Base-by-base conservation (phyloP, 805 yeast species). In the Candida qinlingensis region DNA sequence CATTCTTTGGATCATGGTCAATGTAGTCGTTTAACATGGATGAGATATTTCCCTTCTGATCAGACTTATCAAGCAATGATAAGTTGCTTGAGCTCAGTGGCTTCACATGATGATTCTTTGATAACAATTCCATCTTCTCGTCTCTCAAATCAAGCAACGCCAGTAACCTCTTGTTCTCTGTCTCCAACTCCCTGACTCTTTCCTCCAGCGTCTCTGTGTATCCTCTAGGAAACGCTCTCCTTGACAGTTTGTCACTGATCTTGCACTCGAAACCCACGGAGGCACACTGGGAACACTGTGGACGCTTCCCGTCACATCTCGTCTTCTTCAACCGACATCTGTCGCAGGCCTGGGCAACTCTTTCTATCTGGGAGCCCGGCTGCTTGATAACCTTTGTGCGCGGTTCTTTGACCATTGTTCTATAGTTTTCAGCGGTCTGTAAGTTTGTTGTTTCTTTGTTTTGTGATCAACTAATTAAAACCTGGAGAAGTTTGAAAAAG, bases 271-370 rank as follows among this genome's bases (percentile, higher is more conserved):
- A 76, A 4, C 96, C 97, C 4, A 87, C 94, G 6, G 81, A 75
- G 10, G 80, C 82, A 71, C 97, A 90, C 51, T 86, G 85, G 0
- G 92, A 78, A 63, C 97, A 90, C 55, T 77, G 80, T 4, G 85
- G 85, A 30, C 75, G 59, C 48, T 77, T 76, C 1, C 94, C 94
- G 56, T 86, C 92, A 68, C 95, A 86, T 49, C 82, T 77, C 10
- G 85, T 81, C 65, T 87, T 87, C 60, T 86, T 87, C 43, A 87
- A 79, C 44, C 96, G 71, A 61, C 96, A 90, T 44, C 97, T 69
- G 62, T 89, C 96, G 65, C 97, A 89, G 0, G 96, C 96, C 62
- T 89, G 96, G 0, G 96, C 91, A 3, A 87, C 86, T 48, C 96
- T 68, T 49, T 80, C 83, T 0, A 77, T 72, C 29, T 76, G 72